Evolutionary conservation across 345 rosid species (phyloP).

Genomic region (Sisymbrium altissimum): DNA sequence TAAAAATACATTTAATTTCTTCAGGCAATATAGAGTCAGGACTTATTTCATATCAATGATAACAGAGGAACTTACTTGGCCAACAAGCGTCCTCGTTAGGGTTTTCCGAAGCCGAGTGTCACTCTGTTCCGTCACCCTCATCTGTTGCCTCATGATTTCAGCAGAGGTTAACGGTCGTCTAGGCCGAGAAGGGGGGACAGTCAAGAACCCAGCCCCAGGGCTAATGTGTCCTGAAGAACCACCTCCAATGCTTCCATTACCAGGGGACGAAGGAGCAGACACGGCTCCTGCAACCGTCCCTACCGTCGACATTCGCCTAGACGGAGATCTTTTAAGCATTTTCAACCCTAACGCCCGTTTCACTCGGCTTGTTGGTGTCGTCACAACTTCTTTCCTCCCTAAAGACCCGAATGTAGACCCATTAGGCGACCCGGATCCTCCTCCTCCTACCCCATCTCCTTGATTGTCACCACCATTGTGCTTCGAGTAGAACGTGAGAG

Average conservation of each 20-base stretch:
- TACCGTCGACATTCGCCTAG: slow-evolving; percentile 53
- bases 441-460: slow-evolving; percentile 35
- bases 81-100: slow-evolving; percentile 82
- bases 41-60: not conserved
- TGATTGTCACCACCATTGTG: slow-evolving; percentile 41
- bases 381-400: slow-evolving; percentile 52
- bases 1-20: not conserved
- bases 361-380: slow-evolving; percentile 61
- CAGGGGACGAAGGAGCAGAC: slow-evolving; percentile 57
- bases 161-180: slow-evolving; percentile 79
- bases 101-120: slow-evolving; percentile 81
- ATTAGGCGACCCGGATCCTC: slow-evolving; percentile 17
- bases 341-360: slow-evolving; percentile 72
- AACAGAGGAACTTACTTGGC: slow-evolving; percentile 59
- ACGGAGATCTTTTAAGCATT: slow-evolving; percentile 68
- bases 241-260: slow-evolving; percentile 24
- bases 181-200: slow-evolving; percentile 45
- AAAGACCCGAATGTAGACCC: slow-evolving; percentile 34
- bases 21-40: not conserved
- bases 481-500: slow-evolving; percentile 54
- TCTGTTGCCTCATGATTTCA: slow-evolving; percentile 91
- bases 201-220: slow-evolving; percentile 39
- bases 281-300: slow-evolving; percentile 32
- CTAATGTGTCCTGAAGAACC: slow-evolving; percentile 23
- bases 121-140: slow-evolving; percentile 83